Conservation (phyloP, 169 alveolate genomes). For the Cryptosporidium felis region DNA sequence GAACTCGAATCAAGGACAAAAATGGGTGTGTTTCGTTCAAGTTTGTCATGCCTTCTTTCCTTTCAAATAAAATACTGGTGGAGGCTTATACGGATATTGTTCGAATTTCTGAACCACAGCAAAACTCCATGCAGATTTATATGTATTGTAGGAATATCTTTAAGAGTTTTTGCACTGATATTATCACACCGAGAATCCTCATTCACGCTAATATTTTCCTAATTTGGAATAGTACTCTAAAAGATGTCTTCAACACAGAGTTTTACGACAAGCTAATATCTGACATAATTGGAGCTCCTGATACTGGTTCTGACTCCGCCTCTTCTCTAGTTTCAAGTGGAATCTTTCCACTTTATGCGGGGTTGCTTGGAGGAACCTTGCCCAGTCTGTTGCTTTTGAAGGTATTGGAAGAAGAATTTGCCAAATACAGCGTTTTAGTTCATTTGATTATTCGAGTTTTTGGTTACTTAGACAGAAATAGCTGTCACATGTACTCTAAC, state of each 20-base stretch:
- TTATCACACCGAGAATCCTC: constrained; percentile 53
- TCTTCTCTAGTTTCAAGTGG: background rate
- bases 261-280: background rate
- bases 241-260: background rate
- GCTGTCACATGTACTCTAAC: constrained; percentile 31
- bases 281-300: background rate
- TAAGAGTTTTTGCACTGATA: constrained; percentile 36
- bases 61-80: constrained; percentile 39
- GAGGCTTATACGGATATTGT: constrained; percentile 40
- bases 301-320: background rate
- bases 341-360: constrained; percentile 8
- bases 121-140: constrained; percentile 42
- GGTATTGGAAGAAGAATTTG: constrained; percentile 57
- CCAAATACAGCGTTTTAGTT: constrained; percentile 42
- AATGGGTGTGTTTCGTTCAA: background rate
- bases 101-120: constrained; percentile 24
- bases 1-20: background rate
- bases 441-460: constrained; percentile 37
- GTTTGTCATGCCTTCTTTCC: constrained; percentile 22
- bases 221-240: constrained; percentile 52
- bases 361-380: constrained; percentile 5
- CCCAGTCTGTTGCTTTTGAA: constrained; percentile 32
- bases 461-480: constrained; percentile 58
- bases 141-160: constrained; percentile 46
- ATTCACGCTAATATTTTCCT: constrained; percentile 47